Evolutionary conservation across 257 asterid species (phyloP).

Genomic region (Cinchona pubescens): DNA sequence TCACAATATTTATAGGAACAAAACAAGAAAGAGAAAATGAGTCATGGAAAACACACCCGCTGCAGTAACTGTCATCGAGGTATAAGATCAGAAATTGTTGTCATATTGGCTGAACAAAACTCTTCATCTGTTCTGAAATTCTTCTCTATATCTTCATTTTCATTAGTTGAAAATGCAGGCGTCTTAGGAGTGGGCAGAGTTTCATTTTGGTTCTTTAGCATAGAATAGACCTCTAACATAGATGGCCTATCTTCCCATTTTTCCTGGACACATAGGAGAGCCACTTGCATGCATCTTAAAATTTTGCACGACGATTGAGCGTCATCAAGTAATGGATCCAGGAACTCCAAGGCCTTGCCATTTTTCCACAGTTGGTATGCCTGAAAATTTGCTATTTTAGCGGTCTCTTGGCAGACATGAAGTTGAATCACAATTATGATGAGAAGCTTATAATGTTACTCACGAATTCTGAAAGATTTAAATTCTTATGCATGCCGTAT

Average conservation of each 20-base stretch:
- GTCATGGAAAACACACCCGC: background rate
- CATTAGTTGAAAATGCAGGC: background rate
- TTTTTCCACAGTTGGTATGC: background rate
- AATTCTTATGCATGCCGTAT: slow-evolving; percentile 21
- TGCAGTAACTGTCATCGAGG: background rate
- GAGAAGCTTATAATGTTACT: background rate
- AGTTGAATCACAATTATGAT: background rate
- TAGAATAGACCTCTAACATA: background rate
- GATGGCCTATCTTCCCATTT: background rate
- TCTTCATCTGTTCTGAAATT: background rate
- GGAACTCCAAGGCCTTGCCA: background rate
- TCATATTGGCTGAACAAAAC: background rate
- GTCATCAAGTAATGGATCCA: background rate
- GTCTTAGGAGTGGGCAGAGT: background rate
- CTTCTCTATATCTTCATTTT: background rate
- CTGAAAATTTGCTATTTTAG: background rate
- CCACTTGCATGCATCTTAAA: background rate
- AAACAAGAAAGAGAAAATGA: background rate
- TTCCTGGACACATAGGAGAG: background rate
- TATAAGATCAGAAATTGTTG: background rate
- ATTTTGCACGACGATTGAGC: background rate
- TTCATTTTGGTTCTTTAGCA: background rate
- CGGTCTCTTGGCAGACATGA: background rate
- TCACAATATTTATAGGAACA: background rate
- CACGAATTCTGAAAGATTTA: background rate